Evolutionary conservation across 495 filamentous ascomycete genomes (phyloP).

Genomic region (Penicillium coffeae): DNA sequence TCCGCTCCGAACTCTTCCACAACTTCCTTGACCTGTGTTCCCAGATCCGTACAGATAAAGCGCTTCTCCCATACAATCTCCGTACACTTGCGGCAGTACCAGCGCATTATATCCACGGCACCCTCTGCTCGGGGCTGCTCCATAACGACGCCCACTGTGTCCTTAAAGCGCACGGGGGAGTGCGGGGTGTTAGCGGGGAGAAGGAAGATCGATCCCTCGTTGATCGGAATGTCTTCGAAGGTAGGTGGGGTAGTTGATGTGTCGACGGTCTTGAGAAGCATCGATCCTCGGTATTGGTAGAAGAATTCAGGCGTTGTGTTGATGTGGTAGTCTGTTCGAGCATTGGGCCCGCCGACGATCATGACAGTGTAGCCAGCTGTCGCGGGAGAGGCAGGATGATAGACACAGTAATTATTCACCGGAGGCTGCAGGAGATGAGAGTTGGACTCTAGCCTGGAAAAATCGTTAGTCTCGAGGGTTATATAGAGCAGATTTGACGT

Average conservation of each 20-base stretch:
- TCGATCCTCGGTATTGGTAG: conserved; percentile 89
- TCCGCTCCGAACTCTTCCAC: conserved; percentile 76
- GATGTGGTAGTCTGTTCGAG: conserved; percentile 97
- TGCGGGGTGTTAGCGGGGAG: conserved; percentile 90
- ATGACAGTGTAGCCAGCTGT: conserved; percentile 48
- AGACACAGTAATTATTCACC: conserved; percentile 96
- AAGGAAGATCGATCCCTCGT: conserved; percentile 92
- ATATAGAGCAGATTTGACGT: no score
- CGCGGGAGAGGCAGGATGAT: conserved; percentile 54
- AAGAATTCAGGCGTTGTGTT: conserved; percentile 96
- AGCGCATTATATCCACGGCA: conserved; percentile 75
- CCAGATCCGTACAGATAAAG: conserved; percentile 88
- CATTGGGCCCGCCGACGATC: conserved; percentile 97
- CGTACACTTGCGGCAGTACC: conserved; percentile 69
- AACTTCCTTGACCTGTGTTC: conserved; percentile 95
- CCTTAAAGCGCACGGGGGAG: conserved; percentile 64
- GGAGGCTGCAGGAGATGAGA: conserved; percentile 91
- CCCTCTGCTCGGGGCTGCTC: conserved; percentile 75
- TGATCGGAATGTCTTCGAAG: conserved; percentile 83
- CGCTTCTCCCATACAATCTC: conserved; percentile 77
- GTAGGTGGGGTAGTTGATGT: conserved; percentile 44
- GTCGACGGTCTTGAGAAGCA: conserved; percentile 90
- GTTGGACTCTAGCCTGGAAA: conserved; percentile 85
- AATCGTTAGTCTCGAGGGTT: no score
- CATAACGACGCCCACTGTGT: conserved; percentile 79